Conservation (phyloP, 352 stramenopile genomes). For the Phytophthora melonis region DNA sequence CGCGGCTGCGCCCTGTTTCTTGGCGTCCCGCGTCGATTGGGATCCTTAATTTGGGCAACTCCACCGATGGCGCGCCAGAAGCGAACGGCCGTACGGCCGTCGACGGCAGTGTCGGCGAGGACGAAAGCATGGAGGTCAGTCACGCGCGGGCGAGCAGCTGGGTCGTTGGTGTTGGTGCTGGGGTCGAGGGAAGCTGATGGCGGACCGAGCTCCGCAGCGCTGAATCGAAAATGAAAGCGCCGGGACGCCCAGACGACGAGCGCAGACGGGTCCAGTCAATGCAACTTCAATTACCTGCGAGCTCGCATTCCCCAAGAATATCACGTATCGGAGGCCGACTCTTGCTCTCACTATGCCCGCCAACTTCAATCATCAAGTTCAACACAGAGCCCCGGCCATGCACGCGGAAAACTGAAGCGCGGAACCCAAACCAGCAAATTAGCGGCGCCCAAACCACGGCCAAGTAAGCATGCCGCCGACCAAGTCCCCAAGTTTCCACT, state of each 20-base stretch:
- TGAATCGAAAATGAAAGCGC: slow-evolving; percentile 42
- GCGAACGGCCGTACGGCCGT: slow-evolving; percentile 15
- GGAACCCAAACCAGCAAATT: slow-evolving; percentile 11
- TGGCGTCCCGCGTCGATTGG: slow-evolving; percentile 9
- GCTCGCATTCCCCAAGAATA: no score
- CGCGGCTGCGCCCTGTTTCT: slow-evolving; percentile 19
- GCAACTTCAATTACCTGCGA: slow-evolving; percentile 27
- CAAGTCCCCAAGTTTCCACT: no score
- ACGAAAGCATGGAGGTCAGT: slow-evolving; percentile 20
- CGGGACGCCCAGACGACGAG: slow-evolving; percentile 23
- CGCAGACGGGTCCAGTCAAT: slow-evolving; percentile 10
- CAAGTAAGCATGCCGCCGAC: no score
- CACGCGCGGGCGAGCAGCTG: neutral
- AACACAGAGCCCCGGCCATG: slow-evolving; percentile 27
- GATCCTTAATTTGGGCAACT: slow-evolving; percentile 41
- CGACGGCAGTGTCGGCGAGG: slow-evolving; percentile 14
- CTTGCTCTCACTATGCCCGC: neutral
- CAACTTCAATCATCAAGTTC: slow-evolving; percentile 44
- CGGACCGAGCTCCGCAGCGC: slow-evolving; percentile 23
- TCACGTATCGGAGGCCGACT: no score
- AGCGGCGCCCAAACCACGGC: neutral
- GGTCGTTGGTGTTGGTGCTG: neutral
- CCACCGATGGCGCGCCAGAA: slow-evolving; percentile 9
- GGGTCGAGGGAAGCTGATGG: neutral
- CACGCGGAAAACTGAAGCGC: slow-evolving; percentile 38